Evolutionary conservation across 2,329 filamentous ascomycete genomes (phyloP), one percentile per base, ranked within the genome.

Genomic region (Fusarium subglutinans): DNA sequence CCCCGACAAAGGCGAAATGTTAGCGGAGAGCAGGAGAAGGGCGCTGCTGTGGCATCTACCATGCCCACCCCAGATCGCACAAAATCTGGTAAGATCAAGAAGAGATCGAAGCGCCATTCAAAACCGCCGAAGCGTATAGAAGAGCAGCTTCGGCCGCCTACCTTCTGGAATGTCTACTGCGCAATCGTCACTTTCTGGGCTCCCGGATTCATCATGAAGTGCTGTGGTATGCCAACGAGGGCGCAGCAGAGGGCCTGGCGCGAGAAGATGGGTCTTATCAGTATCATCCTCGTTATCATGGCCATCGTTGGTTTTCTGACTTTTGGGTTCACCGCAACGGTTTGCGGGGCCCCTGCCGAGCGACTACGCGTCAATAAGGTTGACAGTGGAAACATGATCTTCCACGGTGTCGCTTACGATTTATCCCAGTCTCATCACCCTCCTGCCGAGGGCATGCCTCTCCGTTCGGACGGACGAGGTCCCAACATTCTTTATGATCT

Each of bases 221-320:
- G 94, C 83, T 96, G 95, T 79, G 95, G 95, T 44, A 97, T 93
- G 87, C 90, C 91, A 13, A 89, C 93, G 51, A 96, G 93, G 82
- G 94, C 92, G 22, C 94, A 98, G 82, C 93, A 95, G 80, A 90
- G 94, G 79, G 96, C 96, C 6, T 99, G 96, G 96, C 90, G 96
- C 75, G 96, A 99, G 82, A 99, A 99, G 88, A 97, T 99, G 87
- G 96, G 96, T 6, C 85, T 99, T 66, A 94, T 98, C 84, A 98
- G 95, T 84, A 91, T 99, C 80, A 99, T 99, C 80, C 80, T 98
- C 38, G 80, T 92, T 69, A 95, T 98, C 80, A 97, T 95, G 87
- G 89, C 90, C 15, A 91, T 95, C 79, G 96, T 99, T 54, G 96
- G 96, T 80, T 99, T 96, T 84, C 86, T 99, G 61, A 99, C 96